Evolutionary conservation across 2,329 filamentous ascomycete species (phyloP), one percentile per base, ranked within the genome.

Genomic region (Paraconiothyrium sp.): DNA sequence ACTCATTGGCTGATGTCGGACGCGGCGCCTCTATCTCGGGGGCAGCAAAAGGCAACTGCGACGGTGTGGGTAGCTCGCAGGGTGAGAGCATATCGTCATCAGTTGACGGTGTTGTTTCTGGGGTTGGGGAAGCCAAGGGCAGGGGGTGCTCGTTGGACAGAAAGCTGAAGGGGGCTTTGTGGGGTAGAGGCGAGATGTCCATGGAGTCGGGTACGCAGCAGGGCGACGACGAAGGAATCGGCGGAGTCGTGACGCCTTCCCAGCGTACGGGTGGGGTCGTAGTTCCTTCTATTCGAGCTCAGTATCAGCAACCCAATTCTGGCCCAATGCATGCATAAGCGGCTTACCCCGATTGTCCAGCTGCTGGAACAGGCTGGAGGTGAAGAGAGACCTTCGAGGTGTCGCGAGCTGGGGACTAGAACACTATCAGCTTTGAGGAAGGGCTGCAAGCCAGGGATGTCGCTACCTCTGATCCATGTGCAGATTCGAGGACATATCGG

Each of bases 401-500:
- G 93, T 97, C 13, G 90, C 90, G 68, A 94, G 85, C 78, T 92
- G 90, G 37, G 93, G 93, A 79, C 93, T 97, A 79, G 59, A 73
- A 73, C 69, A 77, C 72, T 67, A 77, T 85, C 70, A 85, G 72
- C 61, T 64, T 58, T 52, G 47, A 61, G 51, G 62, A 62, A 60
- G 41, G 54, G 39, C 68, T 57, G 54, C 37, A 65, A 65, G 64
- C 63, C 82, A 71, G 68, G 72, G 69, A 66, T 56, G 59, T 39
- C 27, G 86, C 70, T 84, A 97, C 94, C 94, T 97, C 75, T 91
- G 93, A 80, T 97, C 94, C 78, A 98, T 92, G 77, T 94, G 92
- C 78, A 98, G 97, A 83, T 98, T 99, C 77, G 97, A 93, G 61
- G 94, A 97, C 72, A 98, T 86, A 81, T 99, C 95, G 64, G 93